Evolutionary conservation across 352 stramenopile genomes (phyloP).

Genomic region (Globisporangium alternatum): DNA sequence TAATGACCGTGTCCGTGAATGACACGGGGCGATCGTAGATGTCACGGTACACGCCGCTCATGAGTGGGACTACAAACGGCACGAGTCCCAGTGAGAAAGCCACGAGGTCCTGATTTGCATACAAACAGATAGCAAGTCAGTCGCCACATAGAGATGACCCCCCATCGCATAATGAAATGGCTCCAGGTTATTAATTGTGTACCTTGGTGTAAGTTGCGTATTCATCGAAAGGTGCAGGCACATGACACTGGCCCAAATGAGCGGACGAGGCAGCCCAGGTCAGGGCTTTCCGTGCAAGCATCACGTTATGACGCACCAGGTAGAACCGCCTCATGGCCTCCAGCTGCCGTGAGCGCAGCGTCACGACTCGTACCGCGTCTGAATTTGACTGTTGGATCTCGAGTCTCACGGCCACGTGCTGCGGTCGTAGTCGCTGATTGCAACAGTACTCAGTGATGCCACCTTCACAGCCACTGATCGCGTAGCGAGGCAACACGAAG

Average conservation of each 20-base stretch:
- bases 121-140: neutral
- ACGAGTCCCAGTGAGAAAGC: neutral
- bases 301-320: neutral
- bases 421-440: neutral
- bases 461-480: neutral
- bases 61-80: neutral
- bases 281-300: neutral
- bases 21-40: neutral
- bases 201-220: neutral
- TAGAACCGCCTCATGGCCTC: neutral
- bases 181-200: neutral
- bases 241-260: neutral
- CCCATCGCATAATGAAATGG: no score
- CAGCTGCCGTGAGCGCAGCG: neutral
- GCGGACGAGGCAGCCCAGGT: neutral
- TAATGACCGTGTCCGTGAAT: slow-evolving; percentile 11
- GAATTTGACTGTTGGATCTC: neutral
- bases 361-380: neutral
- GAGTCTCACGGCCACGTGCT: neutral
- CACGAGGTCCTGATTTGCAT: neutral
- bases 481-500: neutral
- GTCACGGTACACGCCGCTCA: neutral
- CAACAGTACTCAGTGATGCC: neutral
- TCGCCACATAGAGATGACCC: neutral
- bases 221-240: neutral